phyloP scores from a whole-genome alignment of 2,329 filamentous ascomycete genomes.

The Beauveria brongniartii region DNA sequence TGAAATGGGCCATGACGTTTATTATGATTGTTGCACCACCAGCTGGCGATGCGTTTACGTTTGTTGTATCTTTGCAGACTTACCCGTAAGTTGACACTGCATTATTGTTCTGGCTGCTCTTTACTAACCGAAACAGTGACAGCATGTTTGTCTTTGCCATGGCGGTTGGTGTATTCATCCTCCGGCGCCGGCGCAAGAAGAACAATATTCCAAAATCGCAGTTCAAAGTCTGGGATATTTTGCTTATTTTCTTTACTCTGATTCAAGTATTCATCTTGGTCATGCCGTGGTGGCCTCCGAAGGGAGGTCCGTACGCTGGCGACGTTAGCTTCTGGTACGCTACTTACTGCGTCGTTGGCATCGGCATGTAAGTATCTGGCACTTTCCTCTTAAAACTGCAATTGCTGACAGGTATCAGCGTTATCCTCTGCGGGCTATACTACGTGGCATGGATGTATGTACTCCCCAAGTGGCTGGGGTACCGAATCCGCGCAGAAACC shows the following conservation, averaged over 20 bases:
- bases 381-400: too few relatives aligned
- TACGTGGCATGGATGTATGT: slow-evolving; percentile 51
- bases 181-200: slow-evolving; percentile 45
- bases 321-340: slow-evolving; percentile 69
- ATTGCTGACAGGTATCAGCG: slow-evolving; percentile 23
- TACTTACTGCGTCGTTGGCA: slow-evolving; percentile 57
- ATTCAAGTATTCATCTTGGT: slow-evolving; percentile 54
- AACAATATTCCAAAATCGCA: slow-evolving; percentile 38
- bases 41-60: slow-evolving; percentile 57
- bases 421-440: slow-evolving; percentile 46
- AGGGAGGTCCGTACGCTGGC: slow-evolving; percentile 48
- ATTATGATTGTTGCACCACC: slow-evolving; percentile 54
- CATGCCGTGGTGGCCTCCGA: slow-evolving; percentile 66
- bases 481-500: slow-evolving; percentile 47
- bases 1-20: slow-evolving; percentile 50
- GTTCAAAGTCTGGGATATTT: slow-evolving; percentile 52
- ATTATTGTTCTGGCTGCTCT: neutral
- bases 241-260: slow-evolving; percentile 51
- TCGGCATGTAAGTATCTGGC: slow-evolving; percentile 47
- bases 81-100: slow-evolving; percentile 37
- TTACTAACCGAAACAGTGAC: neutral
- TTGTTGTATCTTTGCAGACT: slow-evolving; percentile 50
- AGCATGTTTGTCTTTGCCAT: slow-evolving; percentile 51
- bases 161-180: slow-evolving; percentile 47
- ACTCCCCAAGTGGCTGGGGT: slow-evolving; percentile 44